phyloP scores from a whole-genome alignment of 1,284 basidiomycete genomes.

The Naganishia sp. region DNA sequence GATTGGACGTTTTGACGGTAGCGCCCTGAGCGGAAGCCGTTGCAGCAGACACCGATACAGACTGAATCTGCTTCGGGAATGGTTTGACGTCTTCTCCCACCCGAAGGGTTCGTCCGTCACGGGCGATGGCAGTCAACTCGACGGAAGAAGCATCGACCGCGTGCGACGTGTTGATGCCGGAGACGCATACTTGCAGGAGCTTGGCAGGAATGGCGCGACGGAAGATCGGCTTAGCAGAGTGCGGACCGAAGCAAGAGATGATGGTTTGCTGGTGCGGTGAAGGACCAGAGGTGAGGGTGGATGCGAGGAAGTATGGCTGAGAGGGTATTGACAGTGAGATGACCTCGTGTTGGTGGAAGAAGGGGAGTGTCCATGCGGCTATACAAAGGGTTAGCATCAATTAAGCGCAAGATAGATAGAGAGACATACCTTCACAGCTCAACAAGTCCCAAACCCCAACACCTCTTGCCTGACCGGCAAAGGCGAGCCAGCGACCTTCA shows the following conservation, averaged over 20 bases:
- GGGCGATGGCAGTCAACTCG: conserved; percentile 30
- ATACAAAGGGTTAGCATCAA: conserved; percentile 53
- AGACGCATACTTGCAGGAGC: conserved; percentile 19
- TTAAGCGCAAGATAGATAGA: conserved; percentile 34
- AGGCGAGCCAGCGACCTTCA: conserved; percentile 59
- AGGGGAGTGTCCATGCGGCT: conserved; percentile 55
- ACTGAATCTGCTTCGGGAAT: conserved; percentile 28
- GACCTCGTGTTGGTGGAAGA: conserved; percentile 51
- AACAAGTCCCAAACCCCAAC: conserved; percentile 80
- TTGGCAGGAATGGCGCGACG: conserved; percentile 25
- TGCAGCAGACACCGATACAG: conserved; percentile 9
- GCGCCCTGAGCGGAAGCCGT: conserved; percentile 10
- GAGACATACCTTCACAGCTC: conserved; percentile 64
- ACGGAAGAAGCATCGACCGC: conserved; percentile 20
- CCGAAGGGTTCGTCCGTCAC: conserved; percentile 20
- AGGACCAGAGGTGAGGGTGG: neutral
- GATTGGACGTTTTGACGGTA: conserved; percentile 21
- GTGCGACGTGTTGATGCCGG: conserved; percentile 8
- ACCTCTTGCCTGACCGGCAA: conserved; percentile 59
- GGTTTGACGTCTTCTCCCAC: conserved; percentile 28
- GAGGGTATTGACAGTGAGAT: conserved; percentile 69
- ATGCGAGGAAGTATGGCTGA: conserved; percentile 16
- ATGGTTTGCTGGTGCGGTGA: conserved; percentile 19
- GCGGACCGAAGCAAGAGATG: conserved; percentile 21
- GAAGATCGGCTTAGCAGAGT: conserved; percentile 11